Evolutionary conservation across 352 stramenopile species (phyloP), one percentile per base, ranked within the genome.

Genomic region (Globisporangium carolinianum): DNA sequence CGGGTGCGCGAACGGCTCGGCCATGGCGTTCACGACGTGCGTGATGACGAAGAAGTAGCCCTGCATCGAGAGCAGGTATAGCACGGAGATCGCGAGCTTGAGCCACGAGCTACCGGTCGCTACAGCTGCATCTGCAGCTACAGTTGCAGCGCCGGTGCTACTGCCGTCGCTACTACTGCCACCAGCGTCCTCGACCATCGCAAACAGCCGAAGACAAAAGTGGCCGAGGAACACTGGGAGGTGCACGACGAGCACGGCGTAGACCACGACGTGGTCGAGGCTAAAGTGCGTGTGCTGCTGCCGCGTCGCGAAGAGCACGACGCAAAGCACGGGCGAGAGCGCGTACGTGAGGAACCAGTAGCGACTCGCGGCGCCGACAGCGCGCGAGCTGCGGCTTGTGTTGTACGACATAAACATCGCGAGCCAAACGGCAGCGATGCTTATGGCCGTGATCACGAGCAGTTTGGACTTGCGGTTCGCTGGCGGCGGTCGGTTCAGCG

Each of bases 11-110:
- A 89, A 94, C 35, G 83, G 83, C 66, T 91, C 81, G 35, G 79
- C 76, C 79, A 94, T 88, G 57, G 72, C 72, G 65, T 90, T 90
- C 42, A 94, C 81, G 43, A 89, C 75, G 48, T 84, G 65, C 24
- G 83, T 91, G 60, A 94, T 84, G 32, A 89, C 73, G 46, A 89
- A 89, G 54, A 94, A 92, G 56, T 93, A 94, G 39, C 73, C 69
- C 62, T 94, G 85, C 85, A 94, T 92, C 8, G 89, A 54, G 24
- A 89, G 57, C 38, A 94, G 56, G 59, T 85, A 94, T 35, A 92
- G 53, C 39, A 89, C 71, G 12, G 84, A 92, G 48, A 92, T 75
- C 32, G 60, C 75, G 38, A 94, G 67, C 53, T 94, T 91, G 8
- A 91, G 68, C 73, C 75, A 87, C 47, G 77, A 84, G 35, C 53